Evolutionary conservation across 2,329 filamentous ascomycete species (phyloP), one percentile per base, ranked within the genome.

Genomic region (Colletotrichum cordylinicola): DNA sequence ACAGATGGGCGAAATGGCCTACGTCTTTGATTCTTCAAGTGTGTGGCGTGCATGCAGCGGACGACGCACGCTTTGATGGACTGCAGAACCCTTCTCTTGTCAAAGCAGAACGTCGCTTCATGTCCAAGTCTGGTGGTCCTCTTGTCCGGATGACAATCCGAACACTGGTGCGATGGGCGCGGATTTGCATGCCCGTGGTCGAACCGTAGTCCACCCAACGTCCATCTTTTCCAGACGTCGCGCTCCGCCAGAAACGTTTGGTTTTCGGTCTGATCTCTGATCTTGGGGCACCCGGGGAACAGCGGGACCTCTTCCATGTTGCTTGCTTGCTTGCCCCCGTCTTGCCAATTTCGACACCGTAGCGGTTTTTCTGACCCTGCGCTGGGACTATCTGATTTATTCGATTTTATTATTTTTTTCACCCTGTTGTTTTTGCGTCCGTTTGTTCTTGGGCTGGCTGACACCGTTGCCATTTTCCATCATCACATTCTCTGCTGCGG

Each of bases 131-230:
- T 29, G 24, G 12, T 48, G 60, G 24, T 61, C 52, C 13, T 31
- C 52, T 43, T 60, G 55, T 73, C 73, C 73, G 73, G 73, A 75
- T 73, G 73, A 68, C 73, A 75, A 72, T 73, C 70, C 73, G 73
- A 75, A 75, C 43, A 21, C 64, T 64, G 71, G 66, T 56, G 43
- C 43, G 66, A 37, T 69, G 18, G 70, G 33, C 13, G 29, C 68
- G 62, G 37, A 43, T 56, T 67, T 21, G 61, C 61, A 72, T 18
- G n/a, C 56, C 37, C 67, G n/a, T 33, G 21, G 35, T 37, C 61
- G 37, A 15, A 16, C 10, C 52, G 31, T 52, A 27, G 39, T 48
- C 8, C 16, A 48, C 61, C 61, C 16, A 43, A 31, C 24, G 37
- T 67, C 29, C 43, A 15, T 67, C 15, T 37, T 27, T 66, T 52